phyloP scores from a whole-genome alignment of 345 rosid species.

The Aethionema arabicum region DNA sequence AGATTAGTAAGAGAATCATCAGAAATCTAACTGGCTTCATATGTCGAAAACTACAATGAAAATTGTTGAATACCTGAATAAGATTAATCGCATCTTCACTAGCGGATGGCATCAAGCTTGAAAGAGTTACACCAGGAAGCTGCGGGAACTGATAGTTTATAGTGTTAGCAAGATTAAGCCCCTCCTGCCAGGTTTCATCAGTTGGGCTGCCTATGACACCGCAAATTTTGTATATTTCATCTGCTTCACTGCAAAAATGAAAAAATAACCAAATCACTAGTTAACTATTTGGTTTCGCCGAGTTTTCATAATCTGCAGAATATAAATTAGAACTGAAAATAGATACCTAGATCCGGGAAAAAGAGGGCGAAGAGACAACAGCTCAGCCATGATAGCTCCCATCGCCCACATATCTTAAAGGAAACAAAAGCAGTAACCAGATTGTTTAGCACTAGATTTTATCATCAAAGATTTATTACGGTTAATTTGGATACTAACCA shows the following conservation, averaged over 20 bases:
- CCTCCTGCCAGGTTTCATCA: conserved; percentile 75
- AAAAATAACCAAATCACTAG: conserved; percentile 1
- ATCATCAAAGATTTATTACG: background rate
- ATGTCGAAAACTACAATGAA: background rate
- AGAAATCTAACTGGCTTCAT: background rate
- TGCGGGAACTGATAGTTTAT: conserved; percentile 85
- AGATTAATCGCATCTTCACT: conserved; percentile 73
- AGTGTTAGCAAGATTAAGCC: conserved; percentile 73
- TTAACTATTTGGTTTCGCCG: background rate
- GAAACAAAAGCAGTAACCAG: background rate
- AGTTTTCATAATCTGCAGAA: conserved; percentile 1
- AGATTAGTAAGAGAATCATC: background rate
- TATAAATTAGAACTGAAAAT: background rate
- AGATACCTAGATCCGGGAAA: conserved; percentile 80
- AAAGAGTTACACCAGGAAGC: conserved; percentile 61
- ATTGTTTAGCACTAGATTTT: background rate
- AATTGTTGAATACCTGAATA: conserved; percentile 43
- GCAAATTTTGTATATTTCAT: conserved; percentile 96
- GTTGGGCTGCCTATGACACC: conserved; percentile 82
- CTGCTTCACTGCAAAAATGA: conserved; percentile 76
- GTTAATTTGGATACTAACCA: conserved; percentile 71
- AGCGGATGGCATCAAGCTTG: conserved; percentile 64
- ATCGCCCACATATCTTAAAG: conserved; percentile 92
- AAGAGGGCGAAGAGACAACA: conserved; percentile 73
- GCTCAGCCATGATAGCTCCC: conserved; percentile 97